Base-by-base conservation (phyloP, 176 grass and related monocot genomes). In the Carex parvula region DNA sequence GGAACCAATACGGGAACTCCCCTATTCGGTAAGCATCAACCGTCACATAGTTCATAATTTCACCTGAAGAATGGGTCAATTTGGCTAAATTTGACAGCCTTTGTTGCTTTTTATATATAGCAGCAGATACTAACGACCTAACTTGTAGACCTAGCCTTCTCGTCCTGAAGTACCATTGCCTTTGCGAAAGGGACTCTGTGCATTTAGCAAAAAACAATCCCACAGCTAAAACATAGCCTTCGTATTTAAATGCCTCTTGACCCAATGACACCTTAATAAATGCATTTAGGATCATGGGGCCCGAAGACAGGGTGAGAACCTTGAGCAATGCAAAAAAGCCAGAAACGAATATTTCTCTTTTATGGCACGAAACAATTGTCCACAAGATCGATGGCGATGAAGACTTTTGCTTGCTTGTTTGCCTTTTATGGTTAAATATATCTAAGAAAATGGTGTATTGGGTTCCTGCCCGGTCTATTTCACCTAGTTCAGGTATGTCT, bases 1-100 rank as follows among this genome's bases (percentile, higher is more conserved):
- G 92, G 84, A 98, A 98, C 92, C 87, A 91, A 81, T 87, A 98
- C 2, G 95, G 95, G 79, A 98, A 98, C 32, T 98, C 95, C 3
- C 95, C 95, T 79, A 98, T 91, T 52, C 95, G 33, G 55, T 98
- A 98, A 2, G 87, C 95, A 80, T 98, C 95, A 3, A 98, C 95
- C 0, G 89, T 98, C 30, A 98, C 86, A 80, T 98, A 94, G 80
- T 94, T 98, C 89, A 93, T 94, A 53, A 98, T 98, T 84, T 93
- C 58, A n/a, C 95, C 95, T 13, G 91, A 93, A 83, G 95, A 98
- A 82, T 98, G 89, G 24, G 56, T 77, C 84, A 89, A 55, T 83
- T 94, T 98, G 13, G 91, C 95, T 13, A 79, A 86, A 59, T 90
- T 98, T 24, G 95, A 93, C 24, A 93, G 39, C 57, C 85, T 90